These are phyloP conservation scores for Colletotrichum plurivorum DNA, from an alignment of 2,329 filamentous ascomycete species.

Conservation along the genomic window DNA sequence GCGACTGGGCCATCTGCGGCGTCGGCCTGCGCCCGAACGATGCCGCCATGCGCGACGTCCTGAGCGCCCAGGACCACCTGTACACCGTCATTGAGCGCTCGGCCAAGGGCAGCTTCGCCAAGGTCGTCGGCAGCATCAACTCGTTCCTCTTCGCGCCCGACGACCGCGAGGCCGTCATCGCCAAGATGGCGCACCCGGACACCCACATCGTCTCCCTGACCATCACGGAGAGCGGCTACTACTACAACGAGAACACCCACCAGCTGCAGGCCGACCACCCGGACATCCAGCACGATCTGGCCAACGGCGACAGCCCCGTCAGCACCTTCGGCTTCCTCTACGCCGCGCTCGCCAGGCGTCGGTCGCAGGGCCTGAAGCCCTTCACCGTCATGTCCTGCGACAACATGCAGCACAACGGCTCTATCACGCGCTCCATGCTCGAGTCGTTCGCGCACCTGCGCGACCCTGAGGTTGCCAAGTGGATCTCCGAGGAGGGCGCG, in stretches of 20 bases:
- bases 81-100: slow-evolving; percentile 70
- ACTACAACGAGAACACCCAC: slow-evolving; percentile 72
- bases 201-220: slow-evolving; percentile 69
- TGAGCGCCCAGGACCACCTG: slow-evolving; percentile 63
- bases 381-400: slow-evolving; percentile 70
- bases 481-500: slow-evolving; percentile 62
- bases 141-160: slow-evolving; percentile 67
- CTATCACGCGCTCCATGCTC: slow-evolving; percentile 67
- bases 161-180: slow-evolving; percentile 64
- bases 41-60: slow-evolving; percentile 64
- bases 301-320: slow-evolving; percentile 57
- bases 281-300: slow-evolving; percentile 64
- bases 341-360: slow-evolving; percentile 62
- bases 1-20: slow-evolving; percentile 65
- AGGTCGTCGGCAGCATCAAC: slow-evolving; percentile 66
- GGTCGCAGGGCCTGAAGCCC: slow-evolving; percentile 61
- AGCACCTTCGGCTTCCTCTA: slow-evolving; percentile 69
- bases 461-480: slow-evolving; percentile 62
- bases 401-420: slow-evolving; percentile 71
- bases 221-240: slow-evolving; percentile 70
- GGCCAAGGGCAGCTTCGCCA: slow-evolving; percentile 62
- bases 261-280: slow-evolving; percentile 62
- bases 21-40: slow-evolving; percentile 66
- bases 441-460: slow-evolving; percentile 62
- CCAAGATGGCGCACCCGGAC: slow-evolving; percentile 68